These are phyloP conservation scores for Globisporangium polare DNA, from an alignment of 352 stramenopile genomes.

Conservation along the genomic window DNA sequence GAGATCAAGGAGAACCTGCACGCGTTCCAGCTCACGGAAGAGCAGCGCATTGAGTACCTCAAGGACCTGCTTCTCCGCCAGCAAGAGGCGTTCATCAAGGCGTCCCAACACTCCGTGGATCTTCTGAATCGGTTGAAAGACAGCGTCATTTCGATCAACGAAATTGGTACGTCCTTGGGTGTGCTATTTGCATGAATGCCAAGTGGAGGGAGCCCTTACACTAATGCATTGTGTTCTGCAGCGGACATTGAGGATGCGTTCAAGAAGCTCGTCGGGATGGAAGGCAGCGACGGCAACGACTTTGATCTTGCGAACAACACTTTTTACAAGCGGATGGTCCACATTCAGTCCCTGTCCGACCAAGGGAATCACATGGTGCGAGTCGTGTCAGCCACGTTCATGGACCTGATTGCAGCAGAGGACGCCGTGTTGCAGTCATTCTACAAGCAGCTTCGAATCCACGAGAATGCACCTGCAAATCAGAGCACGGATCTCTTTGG, in stretches of 20 bases:
- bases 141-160: conserved; percentile 47
- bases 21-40: conserved; percentile 80
- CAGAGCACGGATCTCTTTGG: conserved; percentile 38
- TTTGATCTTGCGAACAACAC: conserved; percentile 53
- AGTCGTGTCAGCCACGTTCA: conserved; percentile 44
- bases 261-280: conserved; percentile 42
- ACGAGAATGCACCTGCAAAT: conserved; percentile 32
- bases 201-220: background rate
- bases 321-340: conserved; percentile 61
- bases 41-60: conserved; percentile 78
- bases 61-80: conserved; percentile 70
- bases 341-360: conserved; percentile 69
- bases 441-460: conserved; percentile 47
- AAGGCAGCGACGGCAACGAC: conserved; percentile 36
- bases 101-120: conserved; percentile 38
- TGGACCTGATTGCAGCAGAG: conserved; percentile 57
- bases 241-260: conserved; percentile 77
- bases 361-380: conserved; percentile 54
- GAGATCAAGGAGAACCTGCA: conserved; percentile 76
- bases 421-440: conserved; percentile 47
- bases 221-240: conserved; percentile 10
- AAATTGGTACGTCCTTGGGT: conserved; percentile 47
- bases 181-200: background rate
- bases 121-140: conserved; percentile 52
- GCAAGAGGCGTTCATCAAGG: conserved; percentile 49